phyloP scores from a whole-genome alignment of 2,329 filamentous ascomycete genomes.

The Dothidotthia symphoricarpi region DNA sequence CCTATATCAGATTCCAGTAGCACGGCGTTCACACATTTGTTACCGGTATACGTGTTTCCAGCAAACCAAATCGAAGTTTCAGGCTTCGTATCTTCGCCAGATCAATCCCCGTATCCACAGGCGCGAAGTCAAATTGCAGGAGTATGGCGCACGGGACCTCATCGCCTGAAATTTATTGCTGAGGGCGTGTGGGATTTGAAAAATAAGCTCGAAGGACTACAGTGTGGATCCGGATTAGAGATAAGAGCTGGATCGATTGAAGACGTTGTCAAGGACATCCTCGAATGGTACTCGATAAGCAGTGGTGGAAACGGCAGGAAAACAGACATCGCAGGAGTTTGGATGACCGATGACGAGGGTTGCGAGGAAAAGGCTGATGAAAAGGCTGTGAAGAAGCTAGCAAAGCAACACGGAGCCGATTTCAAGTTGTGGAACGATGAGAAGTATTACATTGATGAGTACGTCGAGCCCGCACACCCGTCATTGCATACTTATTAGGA shows the following conservation, averaged over 20 bases:
- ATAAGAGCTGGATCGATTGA: constrained; percentile 62
- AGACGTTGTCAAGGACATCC: constrained; percentile 59
- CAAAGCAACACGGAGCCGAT: constrained; percentile 54
- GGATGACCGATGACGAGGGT: constrained; percentile 71
- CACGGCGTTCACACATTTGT: constrained; percentile 53
- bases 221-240: constrained; percentile 56
- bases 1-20: constrained; percentile 22
- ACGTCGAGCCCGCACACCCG: constrained; percentile 35
- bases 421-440: constrained; percentile 71
- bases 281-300: constrained; percentile 46
- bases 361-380: constrained; percentile 69
- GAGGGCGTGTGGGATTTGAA: constrained; percentile 74
- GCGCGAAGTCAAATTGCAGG: constrained; percentile 63
- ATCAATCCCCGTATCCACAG: constrained; percentile 61
- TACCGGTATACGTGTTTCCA: constrained; percentile 66
- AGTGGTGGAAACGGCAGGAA: constrained; percentile 16
- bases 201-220: constrained; percentile 56
- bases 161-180: constrained; percentile 69
- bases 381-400: constrained; percentile 52
- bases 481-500: neutral
- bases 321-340: constrained; percentile 61
- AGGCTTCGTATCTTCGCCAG: constrained; percentile 61
- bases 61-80: constrained; percentile 72
- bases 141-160: constrained; percentile 72
- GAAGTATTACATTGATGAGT: constrained; percentile 80